phyloP scores from a whole-genome alignment of 768 basidiomycete genomes.

The Podaxis rugospora region DNA sequence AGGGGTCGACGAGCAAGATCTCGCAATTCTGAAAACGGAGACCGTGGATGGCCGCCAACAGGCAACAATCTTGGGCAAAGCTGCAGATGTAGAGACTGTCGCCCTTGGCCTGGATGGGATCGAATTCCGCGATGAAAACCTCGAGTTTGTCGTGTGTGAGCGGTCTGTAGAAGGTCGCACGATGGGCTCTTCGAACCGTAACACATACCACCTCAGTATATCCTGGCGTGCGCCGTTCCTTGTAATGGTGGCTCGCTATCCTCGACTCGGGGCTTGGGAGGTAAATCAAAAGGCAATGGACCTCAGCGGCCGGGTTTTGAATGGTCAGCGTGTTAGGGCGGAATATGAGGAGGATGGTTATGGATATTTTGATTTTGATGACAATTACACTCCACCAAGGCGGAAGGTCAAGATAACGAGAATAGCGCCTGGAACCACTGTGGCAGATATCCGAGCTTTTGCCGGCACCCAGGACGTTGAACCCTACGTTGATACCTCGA shows the following conservation, averaged over 20 bases:
- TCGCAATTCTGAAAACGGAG: slow-evolving; percentile 16
- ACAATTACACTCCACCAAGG: not conserved
- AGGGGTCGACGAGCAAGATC: slow-evolving; percentile 5
- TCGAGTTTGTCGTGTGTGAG: slow-evolving; percentile 39
- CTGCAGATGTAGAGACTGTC: slow-evolving; percentile 35
- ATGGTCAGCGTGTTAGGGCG: slow-evolving; percentile 43
- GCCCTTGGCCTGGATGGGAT: slow-evolving; percentile 42
- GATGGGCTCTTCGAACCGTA: slow-evolving; percentile 34
- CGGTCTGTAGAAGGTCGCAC: slow-evolving; percentile 30
- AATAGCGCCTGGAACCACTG: not conserved
- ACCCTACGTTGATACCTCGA: not conserved
- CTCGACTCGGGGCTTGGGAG: slow-evolving; percentile 16
- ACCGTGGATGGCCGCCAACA: slow-evolving; percentile 26
- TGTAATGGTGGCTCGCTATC: slow-evolving; percentile 41
- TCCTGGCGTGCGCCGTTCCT: slow-evolving; percentile 49
- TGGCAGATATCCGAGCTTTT: not conserved
- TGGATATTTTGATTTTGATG: not conserved
- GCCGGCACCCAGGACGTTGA: slow-evolving; percentile 1
- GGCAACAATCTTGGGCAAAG: slow-evolving; percentile 39
- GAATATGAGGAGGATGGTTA: slow-evolving; percentile 37
- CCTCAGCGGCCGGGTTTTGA: slow-evolving; percentile 31
- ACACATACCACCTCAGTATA: slow-evolving; percentile 38
- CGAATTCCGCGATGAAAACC: slow-evolving; percentile 38
- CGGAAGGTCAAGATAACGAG: slow-evolving; percentile 3
- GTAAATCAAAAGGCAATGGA: slow-evolving; percentile 30